Evolutionary conservation across 2,329 filamentous ascomycete species (phyloP).

Genomic region (Calonectria pauciramosa): DNA sequence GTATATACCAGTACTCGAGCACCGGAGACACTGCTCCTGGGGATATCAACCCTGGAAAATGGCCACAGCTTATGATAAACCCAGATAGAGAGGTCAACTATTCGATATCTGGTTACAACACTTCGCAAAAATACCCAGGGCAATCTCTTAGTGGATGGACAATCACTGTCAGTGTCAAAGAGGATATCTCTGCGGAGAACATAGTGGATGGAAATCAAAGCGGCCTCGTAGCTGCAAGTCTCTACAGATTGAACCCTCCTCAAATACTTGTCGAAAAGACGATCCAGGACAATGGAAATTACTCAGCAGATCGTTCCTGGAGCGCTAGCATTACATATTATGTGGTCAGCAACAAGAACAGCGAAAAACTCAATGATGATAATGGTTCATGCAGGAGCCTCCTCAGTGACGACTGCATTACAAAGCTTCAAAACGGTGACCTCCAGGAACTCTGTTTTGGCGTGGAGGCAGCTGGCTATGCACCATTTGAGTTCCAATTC

Average conservation of each 20-base stretch:
- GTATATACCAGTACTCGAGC: neutral
- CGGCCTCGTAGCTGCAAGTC: neutral
- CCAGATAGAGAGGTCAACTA: neutral
- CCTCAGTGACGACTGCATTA: neutral
- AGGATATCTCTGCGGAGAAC: neutral
- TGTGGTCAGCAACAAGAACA: neutral
- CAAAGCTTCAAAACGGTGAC: neutral
- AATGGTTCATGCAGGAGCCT: neutral
- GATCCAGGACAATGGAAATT: neutral
- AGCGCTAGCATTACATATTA: neutral
- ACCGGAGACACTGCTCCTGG: neutral
- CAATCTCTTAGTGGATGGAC: neutral
- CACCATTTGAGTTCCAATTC: neutral
- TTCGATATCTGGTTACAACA: neutral
- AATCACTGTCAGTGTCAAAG: neutral
- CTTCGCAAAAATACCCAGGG: neutral
- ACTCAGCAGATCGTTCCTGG: neutral
- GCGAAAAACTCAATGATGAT: neutral
- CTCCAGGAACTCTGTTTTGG: neutral
- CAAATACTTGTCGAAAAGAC: neutral
- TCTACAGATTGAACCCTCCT: neutral
- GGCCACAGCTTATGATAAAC: neutral
- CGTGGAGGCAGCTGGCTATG: neutral
- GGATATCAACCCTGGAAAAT: neutral
- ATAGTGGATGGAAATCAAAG: neutral